Conservation (phyloP, 331 rosid species). For the Saraca asoca region DNA sequence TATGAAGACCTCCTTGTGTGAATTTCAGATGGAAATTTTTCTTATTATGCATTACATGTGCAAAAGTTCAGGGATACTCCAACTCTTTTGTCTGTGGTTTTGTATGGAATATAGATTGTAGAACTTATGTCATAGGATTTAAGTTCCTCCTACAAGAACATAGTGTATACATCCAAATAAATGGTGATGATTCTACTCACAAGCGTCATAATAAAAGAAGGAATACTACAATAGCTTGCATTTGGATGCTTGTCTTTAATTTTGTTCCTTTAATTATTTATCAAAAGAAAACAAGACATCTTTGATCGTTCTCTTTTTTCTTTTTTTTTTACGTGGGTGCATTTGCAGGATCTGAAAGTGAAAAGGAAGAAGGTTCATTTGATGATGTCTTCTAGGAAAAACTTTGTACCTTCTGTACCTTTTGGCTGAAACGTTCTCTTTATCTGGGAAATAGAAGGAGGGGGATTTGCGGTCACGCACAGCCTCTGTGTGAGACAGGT, state of each 20-base stretch:
- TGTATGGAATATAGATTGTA: conserved; percentile 1
- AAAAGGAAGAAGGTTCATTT: conserved; percentile 65
- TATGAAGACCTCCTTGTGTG: conserved; percentile 15
- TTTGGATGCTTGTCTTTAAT: conserved; percentile 10
- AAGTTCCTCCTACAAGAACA: conserved; percentile 8
- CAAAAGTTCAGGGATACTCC: not conserved
- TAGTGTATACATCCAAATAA: conserved; percentile 13
- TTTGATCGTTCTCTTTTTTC: conserved; percentile 21
- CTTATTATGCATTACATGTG: not conserved
- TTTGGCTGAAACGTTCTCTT: conserved; percentile 34
- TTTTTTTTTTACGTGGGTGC: conserved; percentile 36
- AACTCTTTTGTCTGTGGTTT: not conserved
- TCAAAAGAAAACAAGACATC: conserved; percentile 7
- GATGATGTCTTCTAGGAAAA: conserved; percentile 80
- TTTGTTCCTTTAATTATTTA: conserved; percentile 8
- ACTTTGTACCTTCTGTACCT: conserved; percentile 28
- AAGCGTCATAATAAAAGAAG: not conserved
- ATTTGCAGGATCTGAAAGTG: conserved; percentile 72
- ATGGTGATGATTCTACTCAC: conserved; percentile 3
- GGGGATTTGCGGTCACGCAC: too few relatives aligned
- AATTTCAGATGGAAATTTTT: conserved; percentile 1
- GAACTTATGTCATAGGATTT: conserved; percentile 14
- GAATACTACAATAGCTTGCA: conserved; percentile 19
- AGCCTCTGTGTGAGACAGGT: too few relatives aligned
- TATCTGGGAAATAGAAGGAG: too few relatives aligned